Conservation (phyloP, 2,329 filamentous ascomycete species). For the Exophiala sp. region DNA sequence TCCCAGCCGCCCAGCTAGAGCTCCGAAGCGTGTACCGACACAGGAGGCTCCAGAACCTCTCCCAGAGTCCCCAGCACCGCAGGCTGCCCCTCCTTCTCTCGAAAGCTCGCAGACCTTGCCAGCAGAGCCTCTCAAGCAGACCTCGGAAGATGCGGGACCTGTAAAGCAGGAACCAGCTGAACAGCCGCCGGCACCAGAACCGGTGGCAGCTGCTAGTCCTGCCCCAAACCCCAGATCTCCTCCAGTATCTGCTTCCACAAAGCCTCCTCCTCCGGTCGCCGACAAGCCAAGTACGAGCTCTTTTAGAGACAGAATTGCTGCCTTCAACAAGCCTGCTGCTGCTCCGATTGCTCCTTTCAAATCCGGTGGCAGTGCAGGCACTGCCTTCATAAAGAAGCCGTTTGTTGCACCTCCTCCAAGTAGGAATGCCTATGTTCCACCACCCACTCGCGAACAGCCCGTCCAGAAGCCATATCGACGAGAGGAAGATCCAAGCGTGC, state of each 20-base stretch:
- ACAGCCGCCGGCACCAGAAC: constrained; percentile 31
- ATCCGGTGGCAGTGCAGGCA: constrained; percentile 58
- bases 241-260: constrained; percentile 38
- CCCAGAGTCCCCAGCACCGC: constrained; percentile 29
- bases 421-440: constrained; percentile 83
- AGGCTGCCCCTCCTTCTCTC: constrained; percentile 28
- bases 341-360: constrained; percentile 89
- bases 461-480: constrained; percentile 75
- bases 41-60: constrained; percentile 51
- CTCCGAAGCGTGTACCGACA: constrained; percentile 58
- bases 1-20: constrained; percentile 76
- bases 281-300: constrained; percentile 74
- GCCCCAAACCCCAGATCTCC: constrained; percentile 33
- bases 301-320: constrained; percentile 93
- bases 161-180: constrained; percentile 27
- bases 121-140: constrained; percentile 9
- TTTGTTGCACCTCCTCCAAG: constrained; percentile 95
- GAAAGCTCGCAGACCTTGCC: constrained; percentile 30
- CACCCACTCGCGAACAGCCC: constrained; percentile 63
- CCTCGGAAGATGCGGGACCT: constrained; percentile 1
- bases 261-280: constrained; percentile 57
- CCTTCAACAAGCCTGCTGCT: constrained; percentile 87
- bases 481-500: constrained; percentile 72
- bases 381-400: constrained; percentile 87
- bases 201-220: constrained; percentile 12